phyloP scores from a whole-genome alignment of 441 rosid species.

The Pelargonium citronellum region DNA sequence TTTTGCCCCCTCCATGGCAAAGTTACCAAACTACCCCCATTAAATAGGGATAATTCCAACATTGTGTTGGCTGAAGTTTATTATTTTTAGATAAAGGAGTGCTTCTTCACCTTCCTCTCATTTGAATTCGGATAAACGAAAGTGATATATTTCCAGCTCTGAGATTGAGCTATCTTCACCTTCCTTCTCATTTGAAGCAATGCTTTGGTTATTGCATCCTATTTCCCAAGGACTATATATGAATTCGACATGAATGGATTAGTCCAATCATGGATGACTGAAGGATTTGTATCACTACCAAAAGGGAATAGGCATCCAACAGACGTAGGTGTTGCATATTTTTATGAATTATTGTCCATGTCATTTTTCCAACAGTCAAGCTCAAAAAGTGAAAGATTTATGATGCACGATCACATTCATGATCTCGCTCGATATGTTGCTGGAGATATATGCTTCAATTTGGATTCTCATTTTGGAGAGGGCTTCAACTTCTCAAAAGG shows the following conservation, averaged over 20 bases:
- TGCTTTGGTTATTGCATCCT: conserved; percentile 14
- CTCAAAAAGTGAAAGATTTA: background rate
- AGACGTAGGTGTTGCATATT: background rate
- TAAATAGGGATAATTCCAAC: too few species aligned
- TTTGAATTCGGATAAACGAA: too few species aligned
- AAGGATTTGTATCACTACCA: background rate
- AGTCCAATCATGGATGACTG: conserved; percentile 18
- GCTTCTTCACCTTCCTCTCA: too few species aligned
- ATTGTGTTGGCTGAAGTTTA: too few species aligned
- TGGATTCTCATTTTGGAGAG: background rate
- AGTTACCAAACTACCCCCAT: too few species aligned
- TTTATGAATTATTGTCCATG: background rate
- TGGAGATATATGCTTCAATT: background rate
- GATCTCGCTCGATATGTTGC: conserved; percentile 12
- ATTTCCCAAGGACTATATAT: conserved; percentile 10
- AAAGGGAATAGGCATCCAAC: background rate
- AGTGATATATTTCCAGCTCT: background rate
- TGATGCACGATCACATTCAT: conserved; percentile 20
- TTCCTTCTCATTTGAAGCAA: background rate
- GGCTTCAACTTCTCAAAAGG: background rate
- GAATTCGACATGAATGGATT: background rate
- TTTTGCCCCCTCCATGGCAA: too few species aligned
- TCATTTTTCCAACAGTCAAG: conserved; percentile 14
- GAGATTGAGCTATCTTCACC: conserved; percentile 12
- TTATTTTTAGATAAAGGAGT: too few species aligned